Percentiles rank a stretch among this genome's conserved stretches.
Conservation (phyloP, 148 eudicot species). For the Rhododendron ferrugineum region DNA sequence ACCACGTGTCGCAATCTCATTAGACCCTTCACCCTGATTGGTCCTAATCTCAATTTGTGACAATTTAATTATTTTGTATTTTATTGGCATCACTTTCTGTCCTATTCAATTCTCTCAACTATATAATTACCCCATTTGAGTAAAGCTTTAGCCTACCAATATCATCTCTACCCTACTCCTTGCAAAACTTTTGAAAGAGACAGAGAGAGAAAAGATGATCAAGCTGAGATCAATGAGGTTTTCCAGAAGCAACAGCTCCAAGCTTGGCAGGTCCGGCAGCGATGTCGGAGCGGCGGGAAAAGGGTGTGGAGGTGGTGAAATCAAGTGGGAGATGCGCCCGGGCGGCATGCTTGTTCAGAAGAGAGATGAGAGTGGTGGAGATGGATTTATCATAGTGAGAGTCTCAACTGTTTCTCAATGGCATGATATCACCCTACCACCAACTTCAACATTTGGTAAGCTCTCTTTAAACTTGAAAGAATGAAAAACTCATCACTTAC, state of each 20-base stretch:
- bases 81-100: conserved; percentile 7
- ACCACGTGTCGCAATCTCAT: conserved; percentile 19
- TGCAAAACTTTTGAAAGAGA: not conserved
- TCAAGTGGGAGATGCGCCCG: conserved; percentile 63
- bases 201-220: conserved; percentile 21
- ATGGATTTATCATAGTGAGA: conserved; percentile 39
- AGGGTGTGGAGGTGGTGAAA: conserved; percentile 22
- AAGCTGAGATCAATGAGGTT: conserved; percentile 47
- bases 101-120: conserved; percentile 8
- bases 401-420: conserved; percentile 51
- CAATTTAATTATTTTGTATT: not conserved
- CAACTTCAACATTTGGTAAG: conserved; percentile 76
- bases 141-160: not conserved
- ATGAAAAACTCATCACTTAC: not conserved
- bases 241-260: conserved; percentile 35
- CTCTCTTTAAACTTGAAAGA: not conserved
- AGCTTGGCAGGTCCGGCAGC: conserved; percentile 13
- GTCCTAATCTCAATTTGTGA: not conserved
- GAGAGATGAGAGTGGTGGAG: conserved; percentile 35
- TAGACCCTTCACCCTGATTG: not conserved
- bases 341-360: conserved; percentile 79
- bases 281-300: conserved; percentile 10
- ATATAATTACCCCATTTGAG: conserved; percentile 13
- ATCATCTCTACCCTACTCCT: conserved; percentile 5
- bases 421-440: conserved; percentile 44